These are phyloP conservation scores for Pichia occidentalis DNA, from an alignment of 805 yeast species.

Conservation along the genomic window DNA sequence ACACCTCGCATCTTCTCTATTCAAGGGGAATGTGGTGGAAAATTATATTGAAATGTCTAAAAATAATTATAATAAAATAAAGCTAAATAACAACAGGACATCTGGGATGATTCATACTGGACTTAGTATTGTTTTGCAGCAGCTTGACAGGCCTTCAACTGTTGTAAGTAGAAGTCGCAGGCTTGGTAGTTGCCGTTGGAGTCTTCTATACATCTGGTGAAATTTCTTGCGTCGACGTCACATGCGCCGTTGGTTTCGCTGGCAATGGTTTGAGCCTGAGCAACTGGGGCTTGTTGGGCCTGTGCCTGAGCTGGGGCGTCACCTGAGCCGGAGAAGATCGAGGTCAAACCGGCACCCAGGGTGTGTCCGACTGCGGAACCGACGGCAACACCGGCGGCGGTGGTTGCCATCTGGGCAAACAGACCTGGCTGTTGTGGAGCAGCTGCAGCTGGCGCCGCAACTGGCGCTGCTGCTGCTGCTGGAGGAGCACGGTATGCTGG, in stretches of 20 bases:
- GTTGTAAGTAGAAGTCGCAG: slow-evolving; percentile 95
- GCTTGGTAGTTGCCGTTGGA: slow-evolving; percentile 94
- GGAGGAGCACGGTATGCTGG: slow-evolving; percentile 39
- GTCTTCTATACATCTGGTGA: slow-evolving; percentile 92
- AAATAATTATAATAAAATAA: no score
- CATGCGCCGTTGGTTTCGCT: slow-evolving; percentile 52
- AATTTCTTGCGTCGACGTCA: slow-evolving; percentile 89
- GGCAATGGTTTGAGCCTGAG: slow-evolving; percentile 22
- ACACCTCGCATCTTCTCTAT: no score
- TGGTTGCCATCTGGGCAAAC: slow-evolving; percentile 95
- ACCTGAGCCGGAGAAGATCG: slow-evolving; percentile 79
- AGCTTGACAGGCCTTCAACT: slow-evolving; percentile 94
- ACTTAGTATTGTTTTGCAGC: slow-evolving; percentile 74
- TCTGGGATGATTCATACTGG: background rate
- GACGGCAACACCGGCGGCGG: slow-evolving; percentile 99
- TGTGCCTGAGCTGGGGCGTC: slow-evolving; percentile 32
- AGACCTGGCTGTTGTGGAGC: slow-evolving; percentile 69
- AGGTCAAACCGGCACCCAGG: slow-evolving; percentile 86
- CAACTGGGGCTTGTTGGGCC: slow-evolving; percentile 31
- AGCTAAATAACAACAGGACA: no score
- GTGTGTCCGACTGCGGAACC: slow-evolving; percentile 98
- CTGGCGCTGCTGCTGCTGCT: slow-evolving; percentile 40
- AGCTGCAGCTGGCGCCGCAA: slow-evolving; percentile 34
- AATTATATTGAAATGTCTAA: no score
- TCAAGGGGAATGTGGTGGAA: no score